Evolutionary conservation across 805 yeast genomes (phyloP).

Genomic region (Saccharomycopsis oosterbeekiorum): DNA sequence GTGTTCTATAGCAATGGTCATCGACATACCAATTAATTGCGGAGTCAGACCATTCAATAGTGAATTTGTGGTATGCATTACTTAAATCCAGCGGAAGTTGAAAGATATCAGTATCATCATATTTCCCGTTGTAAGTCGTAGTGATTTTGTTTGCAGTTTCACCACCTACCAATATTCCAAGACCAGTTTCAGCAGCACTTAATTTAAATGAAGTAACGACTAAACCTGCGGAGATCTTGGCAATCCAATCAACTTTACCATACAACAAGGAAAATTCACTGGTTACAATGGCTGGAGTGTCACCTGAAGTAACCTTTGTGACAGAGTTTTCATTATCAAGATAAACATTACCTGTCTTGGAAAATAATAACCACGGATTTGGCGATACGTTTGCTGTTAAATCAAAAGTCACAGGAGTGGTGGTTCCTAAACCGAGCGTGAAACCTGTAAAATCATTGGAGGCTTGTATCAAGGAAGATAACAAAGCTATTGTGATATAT

Average conservation of each 20-base stretch:
- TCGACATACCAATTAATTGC: constrained; percentile 23
- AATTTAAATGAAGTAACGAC: constrained; percentile 12
- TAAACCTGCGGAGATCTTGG: constrained; percentile 10
- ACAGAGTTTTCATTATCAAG: background rate
- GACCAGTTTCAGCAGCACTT: constrained; percentile 15
- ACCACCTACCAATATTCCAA: constrained; percentile 10
- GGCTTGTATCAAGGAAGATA: background rate
- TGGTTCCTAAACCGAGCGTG: constrained; percentile 13
- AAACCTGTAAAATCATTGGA: constrained; percentile 11
- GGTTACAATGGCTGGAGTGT: constrained; percentile 10
- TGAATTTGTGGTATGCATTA: constrained; percentile 9
- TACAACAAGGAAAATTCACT: constrained; percentile 9
- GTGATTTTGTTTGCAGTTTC: constrained; percentile 5
- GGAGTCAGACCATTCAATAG: constrained; percentile 7
- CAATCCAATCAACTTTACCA: constrained; percentile 11
- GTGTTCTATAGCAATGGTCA: constrained; percentile 19
- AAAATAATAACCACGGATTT: constrained; percentile 4
- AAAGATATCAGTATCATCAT: constrained; percentile 8
- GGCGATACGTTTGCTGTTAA: background rate
- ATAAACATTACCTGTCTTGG: constrained; percentile 1
- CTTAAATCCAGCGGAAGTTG: constrained; percentile 4
- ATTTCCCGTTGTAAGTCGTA: constrained; percentile 11
- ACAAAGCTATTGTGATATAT: background rate
- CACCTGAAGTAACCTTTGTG: constrained; percentile 2
- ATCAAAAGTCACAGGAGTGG: background rate